Base-by-base conservation (phyloP, 2,329 filamentous ascomycete genomes). In the Botrytis hyacinthi region DNA sequence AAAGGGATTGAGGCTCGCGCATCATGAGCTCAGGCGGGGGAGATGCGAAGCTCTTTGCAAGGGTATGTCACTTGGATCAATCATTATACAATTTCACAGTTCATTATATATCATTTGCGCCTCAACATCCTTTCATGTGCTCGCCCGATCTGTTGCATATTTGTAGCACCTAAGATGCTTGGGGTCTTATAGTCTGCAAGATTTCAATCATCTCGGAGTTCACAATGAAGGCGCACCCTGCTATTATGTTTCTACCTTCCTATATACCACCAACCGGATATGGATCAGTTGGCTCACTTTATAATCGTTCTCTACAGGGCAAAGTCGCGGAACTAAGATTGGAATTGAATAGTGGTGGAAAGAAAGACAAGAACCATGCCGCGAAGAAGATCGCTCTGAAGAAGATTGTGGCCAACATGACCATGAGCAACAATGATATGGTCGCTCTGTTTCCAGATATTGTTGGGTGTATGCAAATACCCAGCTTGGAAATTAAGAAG, bases 371-470 rank as follows among this genome's bases (percentile, higher is more conserved):
- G 88, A 97, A 97, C 84, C 92, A 94, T 84, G 89, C 92, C 62
- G 90, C 90, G 77, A 99, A 98, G 87, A 98, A 98, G 89, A 97
- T 98, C 81, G 95, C 96, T 18, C 88, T 99, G 76, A 99, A 99
- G 88, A 98, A 98, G 88, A 98, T 99, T 78, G 96, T 99, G 79
- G 96, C 96, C 82, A 99, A 99, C 82, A 99, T 99, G 96, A 99
- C 96, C 77, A 99, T 99, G 96, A 98, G 95, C 89, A 99, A 99
- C 85, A 99, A 98, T 81, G 96, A 99, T 83, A 99, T 99, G 96
- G 92, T 98, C 72, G 94, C 94, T 57, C 86, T 99, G 70, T 99
- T 99, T 79, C 94, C 95, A 29, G 96, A 99, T 81, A 92, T 99
- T 74, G 93, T 99, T 78, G 91, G 87, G 76, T 98, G 95, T 86